These are phyloP conservation scores for Coniochaeta prunicola DNA, from an alignment of 2,329 filamentous ascomycete species.

Conservation along the genomic window DNA sequence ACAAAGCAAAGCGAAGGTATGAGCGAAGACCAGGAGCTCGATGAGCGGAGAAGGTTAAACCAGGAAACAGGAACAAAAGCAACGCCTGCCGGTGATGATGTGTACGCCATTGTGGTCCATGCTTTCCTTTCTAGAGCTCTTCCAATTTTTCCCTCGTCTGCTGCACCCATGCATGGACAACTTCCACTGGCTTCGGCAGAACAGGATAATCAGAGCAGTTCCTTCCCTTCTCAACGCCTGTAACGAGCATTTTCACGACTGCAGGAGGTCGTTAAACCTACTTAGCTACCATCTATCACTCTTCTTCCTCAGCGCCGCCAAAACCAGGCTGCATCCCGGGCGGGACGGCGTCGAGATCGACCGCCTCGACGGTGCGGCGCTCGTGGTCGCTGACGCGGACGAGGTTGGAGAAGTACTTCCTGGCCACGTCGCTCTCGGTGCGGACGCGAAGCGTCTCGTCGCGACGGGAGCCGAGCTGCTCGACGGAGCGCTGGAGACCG, in stretches of 20 bases:
- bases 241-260: neutral
- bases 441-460: constrained; percentile 79
- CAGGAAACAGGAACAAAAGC: neutral
- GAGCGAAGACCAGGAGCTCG: neutral
- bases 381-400: constrained; percentile 57
- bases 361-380: constrained; percentile 38
- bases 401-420: constrained; percentile 85
- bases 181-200: neutral
- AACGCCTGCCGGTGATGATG: neutral
- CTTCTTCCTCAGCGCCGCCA: neutral
- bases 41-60: neutral
- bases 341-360: constrained; percentile 49
- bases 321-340: constrained; percentile 2
- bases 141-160: neutral
- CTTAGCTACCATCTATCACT: no score
- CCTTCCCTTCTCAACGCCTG: neutral
- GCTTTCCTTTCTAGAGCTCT: neutral
- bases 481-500: constrained; percentile 75
- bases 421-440: constrained; percentile 76
- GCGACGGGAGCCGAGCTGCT: constrained; percentile 70
- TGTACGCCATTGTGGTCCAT: neutral
- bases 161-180: neutral
- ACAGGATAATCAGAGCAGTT: neutral
- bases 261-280: no score
- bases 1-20: neutral